Evolutionary conservation across 805 yeast species (phyloP), one percentile per base, ranked within the genome.

Genomic region (Yamadazyma laniorum): DNA sequence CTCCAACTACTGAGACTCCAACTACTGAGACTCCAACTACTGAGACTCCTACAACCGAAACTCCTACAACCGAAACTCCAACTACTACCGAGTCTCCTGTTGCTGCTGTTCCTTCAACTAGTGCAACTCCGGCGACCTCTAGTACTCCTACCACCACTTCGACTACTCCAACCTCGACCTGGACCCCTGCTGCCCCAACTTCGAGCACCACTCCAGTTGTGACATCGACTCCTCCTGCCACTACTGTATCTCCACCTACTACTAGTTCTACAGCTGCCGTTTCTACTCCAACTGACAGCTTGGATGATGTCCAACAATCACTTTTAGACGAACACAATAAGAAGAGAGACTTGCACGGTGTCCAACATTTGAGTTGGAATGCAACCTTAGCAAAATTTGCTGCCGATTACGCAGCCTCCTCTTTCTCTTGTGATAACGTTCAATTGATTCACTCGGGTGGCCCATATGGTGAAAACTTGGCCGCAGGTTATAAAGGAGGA

Each of bases 391-490:
- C 64, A 18, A 42, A 58, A 26, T 67, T 51, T 36, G 70, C 69
- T 32, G 59, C 62, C 13, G 49, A 56, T 31, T 79, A 73, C 51
- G 85, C 88, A 16, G 67, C 75, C 9, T 68, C 66, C 32, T 42
- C 55, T 13, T 74, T 74, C 51, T 63, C 70, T 28, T 84, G 85
- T 54, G 64, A 69, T 48, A 75, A 80, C 6, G 87, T 84, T 47
- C 60, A 66, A 37, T 66, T 84, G 48, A 59, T 70, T 13, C 91
- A 85, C 61, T 79, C 88, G 15, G 67, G 72, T 25, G 80, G 82
- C 11, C 73, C 73, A 13, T 81, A 80, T 56, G 93, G 93, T 64
- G 91, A 85, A 58, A 85, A 85, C 64, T 69, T 85, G 48, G 90
- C 89, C 13, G 74, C 79, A 28, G 91, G 88, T 44, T 72, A 72